Evolutionary conservation across 2,329 filamentous ascomycete genomes (phyloP).

Genomic region (Penicillium sp.): DNA sequence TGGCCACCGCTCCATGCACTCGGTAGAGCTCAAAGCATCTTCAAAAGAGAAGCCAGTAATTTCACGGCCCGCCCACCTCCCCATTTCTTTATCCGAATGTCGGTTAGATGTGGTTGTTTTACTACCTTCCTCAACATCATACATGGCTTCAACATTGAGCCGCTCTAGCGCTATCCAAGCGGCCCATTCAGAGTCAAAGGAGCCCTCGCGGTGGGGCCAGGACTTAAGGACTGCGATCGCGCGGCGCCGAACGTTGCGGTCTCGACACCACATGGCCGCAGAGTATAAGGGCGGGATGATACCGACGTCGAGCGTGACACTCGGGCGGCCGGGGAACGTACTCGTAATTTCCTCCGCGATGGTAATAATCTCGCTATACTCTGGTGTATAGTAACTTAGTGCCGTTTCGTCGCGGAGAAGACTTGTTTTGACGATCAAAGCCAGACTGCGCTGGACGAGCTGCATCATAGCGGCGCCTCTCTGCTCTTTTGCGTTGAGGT

Average conservation of each 20-base stretch:
- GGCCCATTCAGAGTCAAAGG: conserved; percentile 6
- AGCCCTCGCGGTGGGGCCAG: conserved; percentile 14
- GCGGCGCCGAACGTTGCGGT: not conserved
- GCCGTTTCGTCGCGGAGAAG: conserved; percentile 14
- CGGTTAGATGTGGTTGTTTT: not conserved
- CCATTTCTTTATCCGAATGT: not conserved
- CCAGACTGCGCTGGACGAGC: conserved; percentile 18
- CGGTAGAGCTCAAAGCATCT: not conserved
- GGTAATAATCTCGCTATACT: not conserved
- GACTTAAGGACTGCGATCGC: not conserved
- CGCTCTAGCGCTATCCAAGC: not conserved
- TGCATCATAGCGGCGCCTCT: conserved; percentile 24
- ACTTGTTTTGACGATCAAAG: conserved; percentile 17
- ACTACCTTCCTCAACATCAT: not conserved
- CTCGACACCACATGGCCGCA: not conserved
- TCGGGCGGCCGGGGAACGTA: not conserved
- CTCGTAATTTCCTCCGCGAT: not conserved
- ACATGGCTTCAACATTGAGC: not conserved
- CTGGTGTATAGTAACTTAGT: conserved; percentile 12
- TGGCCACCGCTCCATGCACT: not conserved
- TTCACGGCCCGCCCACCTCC: not conserved
- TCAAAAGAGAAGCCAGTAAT: not conserved
- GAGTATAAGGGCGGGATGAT: not conserved
- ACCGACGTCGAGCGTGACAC: not conserved
- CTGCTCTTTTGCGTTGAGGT: conserved; percentile 7